These are phyloP conservation scores for Aureobasidium sp. DNA, from an alignment of 2,329 filamentous ascomycete species.

Conservation along the genomic window DNA sequence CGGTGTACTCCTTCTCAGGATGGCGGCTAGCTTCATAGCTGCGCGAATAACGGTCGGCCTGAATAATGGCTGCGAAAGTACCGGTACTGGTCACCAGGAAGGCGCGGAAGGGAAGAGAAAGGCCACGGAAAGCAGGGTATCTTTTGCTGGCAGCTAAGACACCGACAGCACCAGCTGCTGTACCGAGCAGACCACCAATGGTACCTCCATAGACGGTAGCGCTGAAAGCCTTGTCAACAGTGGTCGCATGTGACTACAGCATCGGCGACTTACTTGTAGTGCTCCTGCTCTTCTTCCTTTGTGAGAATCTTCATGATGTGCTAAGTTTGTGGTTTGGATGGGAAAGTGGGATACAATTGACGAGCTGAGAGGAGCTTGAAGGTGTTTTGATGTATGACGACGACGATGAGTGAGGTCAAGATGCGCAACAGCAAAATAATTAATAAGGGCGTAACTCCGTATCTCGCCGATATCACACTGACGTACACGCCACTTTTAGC, in stretches of 20 bases:
- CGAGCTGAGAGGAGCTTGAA: not conserved
- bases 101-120: slow-evolving; percentile 82
- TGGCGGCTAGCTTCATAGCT: slow-evolving; percentile 64
- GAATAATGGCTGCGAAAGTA: slow-evolving; percentile 77
- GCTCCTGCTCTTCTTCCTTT: slow-evolving; percentile 81
- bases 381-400: slow-evolving; percentile 10
- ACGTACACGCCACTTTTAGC: slow-evolving; percentile 4
- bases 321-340: slow-evolving; percentile 22
- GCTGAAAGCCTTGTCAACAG: slow-evolving; percentile 32
- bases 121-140: slow-evolving; percentile 68
- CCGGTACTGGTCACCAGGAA: slow-evolving; percentile 79
- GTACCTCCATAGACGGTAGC: slow-evolving; percentile 72
- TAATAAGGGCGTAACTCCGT: slow-evolving; percentile 3
- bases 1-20: slow-evolving; percentile 59
- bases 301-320: slow-evolving; percentile 83
- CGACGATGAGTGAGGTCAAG: slow-evolving; percentile 4
- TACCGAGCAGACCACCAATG: slow-evolving; percentile 63
- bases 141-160: slow-evolving; percentile 62
- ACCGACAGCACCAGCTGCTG: slow-evolving; percentile 58
- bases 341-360: not conserved
- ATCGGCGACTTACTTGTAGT: slow-evolving; percentile 57
- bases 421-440: slow-evolving; percentile 1
- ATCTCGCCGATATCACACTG: slow-evolving; percentile 1
- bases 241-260: not conserved
- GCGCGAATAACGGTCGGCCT: slow-evolving; percentile 69